Conservation (phyloP, 164 flowering plant species). For the Aristolochia californica region DNA sequence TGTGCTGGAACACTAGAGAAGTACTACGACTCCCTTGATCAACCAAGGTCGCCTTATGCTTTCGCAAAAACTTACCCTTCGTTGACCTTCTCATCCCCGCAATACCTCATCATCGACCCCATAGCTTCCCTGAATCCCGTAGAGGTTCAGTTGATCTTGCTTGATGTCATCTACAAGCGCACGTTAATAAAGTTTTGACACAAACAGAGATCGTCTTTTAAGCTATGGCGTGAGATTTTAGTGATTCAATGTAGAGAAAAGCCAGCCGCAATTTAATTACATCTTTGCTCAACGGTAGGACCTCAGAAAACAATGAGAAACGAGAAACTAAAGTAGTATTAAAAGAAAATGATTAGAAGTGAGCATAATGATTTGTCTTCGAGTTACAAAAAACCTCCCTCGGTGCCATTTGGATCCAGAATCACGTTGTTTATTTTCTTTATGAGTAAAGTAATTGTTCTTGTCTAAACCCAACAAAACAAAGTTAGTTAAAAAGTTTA, state of each 20-base stretch:
- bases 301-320: not conserved
- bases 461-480: not conserved
- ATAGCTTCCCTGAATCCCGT: constrained; percentile 23
- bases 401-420: not conserved
- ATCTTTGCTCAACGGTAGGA: not conserved
- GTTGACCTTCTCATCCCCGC: constrained; percentile 37
- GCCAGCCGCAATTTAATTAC: not conserved
- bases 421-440: too few relatives aligned
- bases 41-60: not conserved
- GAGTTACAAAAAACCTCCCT: not conserved
- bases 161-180: too few relatives aligned
- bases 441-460: not conserved
- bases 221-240: constrained; percentile 5
- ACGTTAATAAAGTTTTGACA: not conserved
- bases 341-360: too few relatives aligned
- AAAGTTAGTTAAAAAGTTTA: not conserved
- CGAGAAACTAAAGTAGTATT: too few relatives aligned
- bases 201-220: too few relatives aligned
- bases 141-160: too few relatives aligned
- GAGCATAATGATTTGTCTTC: not conserved
- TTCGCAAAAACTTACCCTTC: too few relatives aligned
- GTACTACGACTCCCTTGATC: too few relatives aligned
- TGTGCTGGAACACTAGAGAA: too few relatives aligned
- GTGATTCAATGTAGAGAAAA: not conserved
- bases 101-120: constrained; percentile 46